Percentiles rank a stretch among this genome's conserved stretches.
Conservation (phyloP, 306 rosid species). For the Phaseolus lunatus region DNA sequence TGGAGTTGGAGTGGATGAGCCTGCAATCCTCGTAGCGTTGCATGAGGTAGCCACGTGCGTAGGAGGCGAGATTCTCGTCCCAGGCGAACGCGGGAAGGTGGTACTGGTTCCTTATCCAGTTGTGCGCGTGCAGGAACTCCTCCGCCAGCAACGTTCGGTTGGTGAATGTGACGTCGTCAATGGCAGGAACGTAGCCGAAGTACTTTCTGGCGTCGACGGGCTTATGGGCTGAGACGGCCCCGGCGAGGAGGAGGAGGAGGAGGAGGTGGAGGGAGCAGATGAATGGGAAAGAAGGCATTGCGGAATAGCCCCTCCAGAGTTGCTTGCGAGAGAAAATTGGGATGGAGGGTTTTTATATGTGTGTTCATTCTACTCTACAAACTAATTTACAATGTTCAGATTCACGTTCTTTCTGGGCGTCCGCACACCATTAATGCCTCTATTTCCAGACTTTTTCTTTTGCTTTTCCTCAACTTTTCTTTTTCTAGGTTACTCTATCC, state of each 20-base stretch:
- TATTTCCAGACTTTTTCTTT: too few species aligned
- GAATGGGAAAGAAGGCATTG: constrained; percentile 14
- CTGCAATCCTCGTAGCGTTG: constrained; percentile 49
- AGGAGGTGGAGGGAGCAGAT: not conserved
- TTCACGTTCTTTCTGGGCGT: constrained; percentile 37
- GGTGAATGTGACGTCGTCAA: fast-evolving
- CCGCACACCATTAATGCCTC: not conserved
- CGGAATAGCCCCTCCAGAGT: constrained; percentile 21
- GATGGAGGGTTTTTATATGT: not conserved
- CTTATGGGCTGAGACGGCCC: not conserved
- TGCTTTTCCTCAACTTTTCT: too few species aligned
- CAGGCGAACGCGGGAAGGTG: constrained; percentile 38
- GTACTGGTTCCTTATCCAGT: constrained; percentile 46
- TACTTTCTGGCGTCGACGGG: not conserved
- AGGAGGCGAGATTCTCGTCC: constrained; percentile 56
- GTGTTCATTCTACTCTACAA: not conserved
- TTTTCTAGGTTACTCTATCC: too few species aligned
- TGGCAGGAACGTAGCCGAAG: constrained; percentile 35
- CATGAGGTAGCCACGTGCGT: constrained; percentile 49
- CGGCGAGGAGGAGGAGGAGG: not conserved
- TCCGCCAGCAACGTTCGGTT: not conserved
- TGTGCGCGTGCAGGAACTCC: constrained; percentile 66
- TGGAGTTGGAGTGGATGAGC: constrained; percentile 47
- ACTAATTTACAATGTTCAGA: too few species aligned
- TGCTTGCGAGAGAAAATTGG: constrained; percentile 37